Conservation (phyloP, 805 yeast species). For the Cyberlindnera xylosilytica region DNA sequence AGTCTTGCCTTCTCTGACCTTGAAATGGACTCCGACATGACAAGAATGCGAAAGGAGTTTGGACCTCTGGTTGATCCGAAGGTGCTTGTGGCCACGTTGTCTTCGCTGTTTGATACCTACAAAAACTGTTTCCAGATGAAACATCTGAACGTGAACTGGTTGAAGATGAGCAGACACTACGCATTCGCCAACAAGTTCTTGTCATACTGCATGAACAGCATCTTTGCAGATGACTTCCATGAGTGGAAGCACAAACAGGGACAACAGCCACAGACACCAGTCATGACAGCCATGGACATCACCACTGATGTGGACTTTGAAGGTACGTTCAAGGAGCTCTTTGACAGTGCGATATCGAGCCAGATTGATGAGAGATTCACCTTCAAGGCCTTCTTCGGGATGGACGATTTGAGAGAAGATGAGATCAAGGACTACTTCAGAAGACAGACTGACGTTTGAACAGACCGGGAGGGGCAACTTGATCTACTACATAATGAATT, state of each 20-base stretch:
- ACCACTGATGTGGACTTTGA: background rate
- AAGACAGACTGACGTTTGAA: constrained; percentile 1
- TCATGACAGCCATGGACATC: background rate
- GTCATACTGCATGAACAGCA: constrained; percentile 6
- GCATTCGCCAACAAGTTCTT: constrained; percentile 5
- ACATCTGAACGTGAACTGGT: constrained; percentile 4
- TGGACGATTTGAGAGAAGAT: constrained; percentile 7
- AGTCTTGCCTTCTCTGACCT: constrained; percentile 5
- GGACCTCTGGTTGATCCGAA: constrained; percentile 4
- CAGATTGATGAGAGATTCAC: constrained; percentile 6
- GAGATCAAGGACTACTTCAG: constrained; percentile 12
- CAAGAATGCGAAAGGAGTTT: constrained; percentile 2
- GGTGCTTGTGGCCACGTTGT: constrained; percentile 2
- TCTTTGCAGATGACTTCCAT: constrained; percentile 5
- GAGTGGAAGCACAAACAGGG: background rate
- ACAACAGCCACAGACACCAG: background rate
- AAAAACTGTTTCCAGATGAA: constrained; percentile 2
- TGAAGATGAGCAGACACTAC: constrained; percentile 5
- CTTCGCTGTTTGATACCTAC: constrained; percentile 1
- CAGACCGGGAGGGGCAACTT: no score
- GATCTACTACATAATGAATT: no score
- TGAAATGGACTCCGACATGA: constrained; percentile 7
- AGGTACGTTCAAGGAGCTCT: constrained; percentile 10
- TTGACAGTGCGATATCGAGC: constrained; percentile 6
- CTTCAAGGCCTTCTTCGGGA: constrained; percentile 8